phyloP scores from a whole-genome alignment of 495 filamentous ascomycete genomes.

The Annulohypoxylon stygium region DNA sequence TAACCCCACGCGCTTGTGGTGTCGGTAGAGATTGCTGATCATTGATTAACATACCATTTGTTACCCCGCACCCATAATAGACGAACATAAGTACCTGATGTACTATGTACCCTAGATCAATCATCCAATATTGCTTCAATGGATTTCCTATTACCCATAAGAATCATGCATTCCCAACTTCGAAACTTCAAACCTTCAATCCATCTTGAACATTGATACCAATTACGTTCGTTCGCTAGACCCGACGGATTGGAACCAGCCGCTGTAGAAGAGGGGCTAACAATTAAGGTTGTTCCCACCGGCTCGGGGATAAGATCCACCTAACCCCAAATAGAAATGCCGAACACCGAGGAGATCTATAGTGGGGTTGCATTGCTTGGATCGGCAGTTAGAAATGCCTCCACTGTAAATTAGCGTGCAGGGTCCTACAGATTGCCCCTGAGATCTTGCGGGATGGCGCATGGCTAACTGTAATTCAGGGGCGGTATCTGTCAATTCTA shows the following conservation, averaged over 20 bases:
- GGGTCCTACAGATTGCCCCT: neutral
- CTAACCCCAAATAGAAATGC: neutral
- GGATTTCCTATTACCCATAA: no score
- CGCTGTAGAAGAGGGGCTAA: neutral
- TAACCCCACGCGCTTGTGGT: neutral
- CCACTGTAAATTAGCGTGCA: neutral
- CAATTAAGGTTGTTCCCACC: slow-evolving; percentile 7
- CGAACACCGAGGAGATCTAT: neutral
- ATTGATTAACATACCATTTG: neutral
- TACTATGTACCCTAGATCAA: no score
- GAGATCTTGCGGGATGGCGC: neutral
- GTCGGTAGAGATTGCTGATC: neutral
- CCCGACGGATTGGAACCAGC: neutral
- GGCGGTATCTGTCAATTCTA: no score
- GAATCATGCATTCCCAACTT: no score
- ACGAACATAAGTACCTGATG: neutral
- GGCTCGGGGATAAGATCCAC: neutral
- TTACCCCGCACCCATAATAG: neutral
- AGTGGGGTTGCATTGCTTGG: neutral
- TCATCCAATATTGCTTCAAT: no score
- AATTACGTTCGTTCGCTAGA: neutral
- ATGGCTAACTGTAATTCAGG: no score
- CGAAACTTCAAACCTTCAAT: no score
- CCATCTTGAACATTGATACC: neutral
- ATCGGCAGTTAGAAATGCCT: neutral